Conservation (phyloP, 2,329 filamentous ascomycete species). For the Verticillium nonalfalfae region DNA sequence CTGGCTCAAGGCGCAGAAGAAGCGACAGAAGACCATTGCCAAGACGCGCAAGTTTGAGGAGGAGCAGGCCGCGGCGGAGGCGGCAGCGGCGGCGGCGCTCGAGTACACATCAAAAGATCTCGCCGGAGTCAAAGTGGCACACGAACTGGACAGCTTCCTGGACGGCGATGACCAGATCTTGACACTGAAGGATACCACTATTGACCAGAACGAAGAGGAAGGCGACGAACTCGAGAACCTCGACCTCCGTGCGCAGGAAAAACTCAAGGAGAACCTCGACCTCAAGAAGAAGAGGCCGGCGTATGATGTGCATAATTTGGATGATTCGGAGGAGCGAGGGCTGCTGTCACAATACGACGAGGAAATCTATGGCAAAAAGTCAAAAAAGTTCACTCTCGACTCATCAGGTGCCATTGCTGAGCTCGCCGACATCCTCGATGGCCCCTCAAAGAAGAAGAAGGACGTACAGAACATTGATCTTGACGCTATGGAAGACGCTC, state of each 20-base stretch:
- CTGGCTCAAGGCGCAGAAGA: conserved; percentile 88
- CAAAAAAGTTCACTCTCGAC: conserved; percentile 82
- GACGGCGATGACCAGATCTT: conserved; percentile 83
- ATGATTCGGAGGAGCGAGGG: conserved; percentile 55
- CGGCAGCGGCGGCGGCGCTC: conserved; percentile 51
- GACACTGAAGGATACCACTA: conserved; percentile 88
- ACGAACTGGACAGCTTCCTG: conserved; percentile 76
- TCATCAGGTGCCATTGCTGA: conserved; percentile 65
- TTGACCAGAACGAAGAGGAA: conserved; percentile 76
- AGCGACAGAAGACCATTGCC: conserved; percentile 85
- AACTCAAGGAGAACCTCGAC: conserved; percentile 68
- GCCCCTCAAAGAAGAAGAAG: conserved; percentile 47
- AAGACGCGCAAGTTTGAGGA: conserved; percentile 65
- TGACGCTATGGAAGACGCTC: conserved; percentile 69
- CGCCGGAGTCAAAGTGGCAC: conserved; percentile 84
- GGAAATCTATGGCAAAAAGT: conserved; percentile 85
- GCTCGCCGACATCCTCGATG: conserved; percentile 47
- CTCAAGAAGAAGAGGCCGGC: conserved; percentile 84
- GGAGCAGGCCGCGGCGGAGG: conserved; percentile 72
- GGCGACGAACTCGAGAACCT: conserved; percentile 86
- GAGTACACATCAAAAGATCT: conserved; percentile 82
- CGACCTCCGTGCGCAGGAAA: conserved; percentile 64
- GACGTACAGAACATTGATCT: conserved; percentile 70
- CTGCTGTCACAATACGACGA: conserved; percentile 93
- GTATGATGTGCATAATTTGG: conserved; percentile 78